These are phyloP conservation scores for Auricularia auricula-judae DNA, from an alignment of 768 basidiomycete genomes.

Conservation along the genomic window DNA sequence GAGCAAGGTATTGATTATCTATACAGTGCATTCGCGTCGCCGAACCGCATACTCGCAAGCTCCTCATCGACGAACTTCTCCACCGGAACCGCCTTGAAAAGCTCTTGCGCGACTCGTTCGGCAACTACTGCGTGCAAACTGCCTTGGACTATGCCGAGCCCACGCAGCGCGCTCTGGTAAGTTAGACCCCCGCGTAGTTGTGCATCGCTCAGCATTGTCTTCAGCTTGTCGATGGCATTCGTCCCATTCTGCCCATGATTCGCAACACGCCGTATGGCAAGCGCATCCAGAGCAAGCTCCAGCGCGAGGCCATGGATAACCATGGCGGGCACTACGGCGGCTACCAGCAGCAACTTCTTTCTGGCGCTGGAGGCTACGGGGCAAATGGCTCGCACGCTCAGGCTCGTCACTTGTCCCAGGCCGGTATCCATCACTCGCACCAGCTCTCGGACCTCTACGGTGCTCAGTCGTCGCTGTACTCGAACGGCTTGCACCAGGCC, in stretches of 20 bases:
- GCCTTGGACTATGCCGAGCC: conserved; percentile 96
- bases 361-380: conserved; percentile 1
- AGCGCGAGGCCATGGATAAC: conserved; percentile 77
- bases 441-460: conserved; percentile 1
- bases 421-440: background rate
- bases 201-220: background rate
- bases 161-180: conserved; percentile 65
- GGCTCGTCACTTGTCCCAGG: background rate
- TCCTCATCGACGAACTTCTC: conserved; percentile 88
- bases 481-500: background rate
- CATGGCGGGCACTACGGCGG: background rate
- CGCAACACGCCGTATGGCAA: conserved; percentile 99
- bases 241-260: conserved; percentile 95
- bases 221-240: conserved; percentile 86
- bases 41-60: conserved; percentile 87
- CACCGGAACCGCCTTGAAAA: conserved; percentile 94
- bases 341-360: background rate
- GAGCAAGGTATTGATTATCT: conserved; percentile 1
- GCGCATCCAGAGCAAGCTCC: conserved; percentile 96
- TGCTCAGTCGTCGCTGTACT: background rate
- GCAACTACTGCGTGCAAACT: conserved; percentile 96
- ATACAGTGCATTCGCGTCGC: conserved; percentile 77
- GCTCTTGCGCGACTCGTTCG: conserved; percentile 89
- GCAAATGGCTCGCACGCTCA: background rate
- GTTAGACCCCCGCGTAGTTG: conserved; percentile 7